Base-by-base conservation (phyloP, 2,329 filamentous ascomycete genomes). In the Apiospora pterosperma region DNA sequence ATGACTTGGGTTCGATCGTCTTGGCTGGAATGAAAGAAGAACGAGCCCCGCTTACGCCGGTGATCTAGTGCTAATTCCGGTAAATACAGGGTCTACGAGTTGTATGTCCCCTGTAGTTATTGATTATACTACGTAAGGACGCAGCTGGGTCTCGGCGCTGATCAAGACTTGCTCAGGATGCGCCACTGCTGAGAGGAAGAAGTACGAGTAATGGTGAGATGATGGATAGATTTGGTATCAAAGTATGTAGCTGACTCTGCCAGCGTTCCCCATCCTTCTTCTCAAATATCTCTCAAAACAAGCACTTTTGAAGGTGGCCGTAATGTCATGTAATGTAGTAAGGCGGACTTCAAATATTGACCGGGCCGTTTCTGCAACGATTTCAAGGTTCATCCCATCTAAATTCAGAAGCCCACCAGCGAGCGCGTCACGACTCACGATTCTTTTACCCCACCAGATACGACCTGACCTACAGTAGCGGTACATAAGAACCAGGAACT, bases 11-110 rank as follows among this genome's bases (percentile, higher is more conserved):
- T 25, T 55, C 25, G n/a, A n/a, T n/a, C 48, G 48, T 28, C 48
- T 55, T 55, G 48, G 48, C 48, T 55, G 48, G 48, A 55, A 55
- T 55, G 48, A 55, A 25, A 55, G 48, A 31, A 55, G 48, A 55
- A 28, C 48, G 48, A 55, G 48, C 48, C 48, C 48, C 48, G 48
- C 48, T 28, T 34, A 55, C 19, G 28, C 48, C 21, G 48, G 48
- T 34, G 48, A 55, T 55, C 48, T 55, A 55, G 48, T 55, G 48
- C 48, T 34, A 34, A 55, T 55, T 55, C 48, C 48, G 48, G 48
- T 28, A 34, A 55, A 55, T 55, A 55, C 48, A 55, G 48, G 48
- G 48, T 55, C 48, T 55, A n/a, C 48, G 28, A n/a, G n/a, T n/a
- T n/a, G n/a, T n/a, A n/a, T n/a, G n/a, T n/a, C n/a, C 48, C 44